These are phyloP conservation scores for Parietaria judaica DNA, from an alignment of 306 rosid genomes.

Conservation along the genomic window DNA sequence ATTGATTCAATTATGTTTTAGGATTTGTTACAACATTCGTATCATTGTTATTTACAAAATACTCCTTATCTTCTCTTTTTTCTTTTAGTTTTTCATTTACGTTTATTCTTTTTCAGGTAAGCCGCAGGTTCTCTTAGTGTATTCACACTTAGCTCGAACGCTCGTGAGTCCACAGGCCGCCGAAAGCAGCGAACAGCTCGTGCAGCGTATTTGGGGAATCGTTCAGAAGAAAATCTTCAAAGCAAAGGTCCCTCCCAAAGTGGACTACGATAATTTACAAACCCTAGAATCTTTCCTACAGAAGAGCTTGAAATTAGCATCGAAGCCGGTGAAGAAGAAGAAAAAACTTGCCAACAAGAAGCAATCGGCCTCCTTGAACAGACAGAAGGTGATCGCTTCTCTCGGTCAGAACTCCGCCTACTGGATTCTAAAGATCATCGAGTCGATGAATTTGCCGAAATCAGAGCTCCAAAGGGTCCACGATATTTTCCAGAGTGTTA, in stretches of 20 bases:
- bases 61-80: no score
- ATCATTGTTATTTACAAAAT: no score
- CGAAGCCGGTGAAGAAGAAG: slow-evolving; percentile 67
- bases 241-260: slow-evolving; percentile 72
- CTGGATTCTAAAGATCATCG: slow-evolving; percentile 76
- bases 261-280: slow-evolving; percentile 58
- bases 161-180: slow-evolving; percentile 69
- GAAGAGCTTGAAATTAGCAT: slow-evolving; percentile 69
- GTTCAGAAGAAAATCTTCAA: slow-evolving; percentile 70
- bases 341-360: slow-evolving; percentile 56
- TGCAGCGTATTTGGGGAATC: slow-evolving; percentile 91
- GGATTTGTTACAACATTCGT: no score
- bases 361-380: slow-evolving; percentile 52
- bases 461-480: slow-evolving; percentile 46
- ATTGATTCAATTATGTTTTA: not conserved
- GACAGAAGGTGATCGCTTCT: slow-evolving; percentile 60
- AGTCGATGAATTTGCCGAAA: slow-evolving; percentile 47
- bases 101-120: slow-evolving; percentile 37
- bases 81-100: not conserved
- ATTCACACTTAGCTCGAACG: slow-evolving; percentile 62
- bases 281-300: slow-evolving; percentile 68
- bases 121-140: slow-evolving; percentile 69
- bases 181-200: slow-evolving; percentile 86
- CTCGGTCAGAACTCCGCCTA: slow-evolving; percentile 74
- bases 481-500: slow-evolving; percentile 44